Evolutionary conservation across 2,329 filamentous ascomycete species (phyloP), one percentile per base, ranked within the genome.

Genomic region (Phialemonium atrogriseum): DNA sequence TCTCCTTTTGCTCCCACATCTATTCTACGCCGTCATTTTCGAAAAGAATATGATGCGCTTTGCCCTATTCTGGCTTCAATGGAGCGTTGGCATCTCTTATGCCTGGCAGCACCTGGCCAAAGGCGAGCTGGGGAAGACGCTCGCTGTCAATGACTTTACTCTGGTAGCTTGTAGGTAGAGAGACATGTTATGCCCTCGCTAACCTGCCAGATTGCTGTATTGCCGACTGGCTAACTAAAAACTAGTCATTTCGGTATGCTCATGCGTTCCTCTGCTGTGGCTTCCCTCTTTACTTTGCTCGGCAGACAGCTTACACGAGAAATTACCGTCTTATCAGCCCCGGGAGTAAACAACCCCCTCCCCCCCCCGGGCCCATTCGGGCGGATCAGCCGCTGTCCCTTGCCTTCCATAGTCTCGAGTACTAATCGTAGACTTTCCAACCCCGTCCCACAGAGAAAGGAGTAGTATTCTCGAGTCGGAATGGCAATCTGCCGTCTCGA

Each of bases 401-500:
- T 17, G 12, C 26, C 15, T 10, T 28, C 26, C 16, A 7, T 6
- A 11, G 13, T 10, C 7, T 21, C n/a, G n/a, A n/a, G n/a, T n/a
- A n/a, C n/a, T n/a, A n/a, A n/a, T n/a, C n/a, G 23, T 13, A 24
- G 11, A 7, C 11, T n/a, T 24, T 24, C 7, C 23, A 24, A 5
- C n/a, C 23, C 6, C 11, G 6, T n/a, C 8, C 10, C 7, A 11
- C 20, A 37, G 37, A 29, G 36, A 35, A 10, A 41, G 39, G 21
- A 44, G 36, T 16, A 38, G 40, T 27, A 24, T 38, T 14, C 27
- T 49, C 13, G 41, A 46, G 27, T 21, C 24, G 7, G 45, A 48
- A 35, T 50, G 46, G 46, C 12, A 35, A 2, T 25, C 38, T 6
- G 40, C 39, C 9, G 27, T 17, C 3, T 33, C 34, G 1, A 26